phyloP scores from a whole-genome alignment of 495 filamentous ascomycete genomes.

The Penicillium canescens region DNA sequence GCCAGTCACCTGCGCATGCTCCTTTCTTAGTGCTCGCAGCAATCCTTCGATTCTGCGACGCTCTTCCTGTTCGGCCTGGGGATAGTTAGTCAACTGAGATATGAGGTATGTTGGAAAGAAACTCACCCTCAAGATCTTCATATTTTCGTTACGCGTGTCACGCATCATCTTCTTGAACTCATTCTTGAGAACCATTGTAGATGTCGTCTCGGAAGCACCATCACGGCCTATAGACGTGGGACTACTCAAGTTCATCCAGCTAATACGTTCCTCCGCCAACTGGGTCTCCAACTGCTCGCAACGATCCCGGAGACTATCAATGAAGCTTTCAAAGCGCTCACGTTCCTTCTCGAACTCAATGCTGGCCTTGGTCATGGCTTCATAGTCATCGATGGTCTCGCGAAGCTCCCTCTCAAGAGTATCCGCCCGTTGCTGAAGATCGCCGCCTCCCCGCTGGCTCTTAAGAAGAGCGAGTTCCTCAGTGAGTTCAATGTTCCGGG shows the following conservation, averaged over 20 bases:
- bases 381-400: constrained; percentile 81
- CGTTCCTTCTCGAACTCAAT: constrained; percentile 88
- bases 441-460: constrained; percentile 39
- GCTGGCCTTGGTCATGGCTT: constrained; percentile 80
- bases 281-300: constrained; percentile 66
- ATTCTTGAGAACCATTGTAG: constrained; percentile 71
- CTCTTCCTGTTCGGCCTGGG: constrained; percentile 72
- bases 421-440: constrained; percentile 58
- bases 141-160: constrained; percentile 70
- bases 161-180: constrained; percentile 94
- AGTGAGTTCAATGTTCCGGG: constrained; percentile 57
- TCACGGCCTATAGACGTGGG: constrained; percentile 49
- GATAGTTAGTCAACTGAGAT: constrained; percentile 17
- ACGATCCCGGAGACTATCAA: constrained; percentile 69
- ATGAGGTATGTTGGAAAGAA: constrained; percentile 1
- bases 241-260: constrained; percentile 65
- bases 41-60: constrained; percentile 63
- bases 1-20: constrained; percentile 48
- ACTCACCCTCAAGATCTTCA: constrained; percentile 68
- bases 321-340: constrained; percentile 70
- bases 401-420: constrained; percentile 76
- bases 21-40: constrained; percentile 55
- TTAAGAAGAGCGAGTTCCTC: constrained; percentile 59
- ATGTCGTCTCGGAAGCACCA: constrained; percentile 57
- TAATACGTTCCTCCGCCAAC: constrained; percentile 70